Evolutionary conservation across 768 basidiomycete genomes (phyloP), one percentile per base, ranked within the genome.

Genomic region (Suillus subluteus): DNA sequence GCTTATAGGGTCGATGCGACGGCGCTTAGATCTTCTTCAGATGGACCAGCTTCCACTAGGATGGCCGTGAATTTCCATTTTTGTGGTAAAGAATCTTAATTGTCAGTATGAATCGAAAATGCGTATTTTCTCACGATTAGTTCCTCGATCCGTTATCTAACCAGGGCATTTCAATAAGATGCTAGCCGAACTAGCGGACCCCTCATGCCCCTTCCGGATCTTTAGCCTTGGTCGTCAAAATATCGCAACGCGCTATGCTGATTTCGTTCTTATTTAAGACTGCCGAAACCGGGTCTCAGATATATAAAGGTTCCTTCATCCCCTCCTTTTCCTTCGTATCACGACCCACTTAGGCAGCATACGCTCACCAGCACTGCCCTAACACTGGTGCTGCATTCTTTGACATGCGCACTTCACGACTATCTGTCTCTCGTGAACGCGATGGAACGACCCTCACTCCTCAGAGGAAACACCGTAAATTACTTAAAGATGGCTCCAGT

Each of bases 381-480:
- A 21, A 44, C 15, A 16, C 62, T 40, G 18, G 30, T 55, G 54
- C 11, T 21, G 18, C 26, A 18, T 12, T 12, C 4, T 6, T 61
- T 56, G 71, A 41, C 15, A 71, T 78, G 76, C 74, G 73, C 63
- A 67, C 76, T 32, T 62, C 70, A 18, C 68, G 75, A 66, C 40
- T 71, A 5, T 61, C 75, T 35, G 16, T 61, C 59, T 37, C 68
- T 4, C 71, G 73, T 66, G 76, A 77, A 59, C 9, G 68, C 0
- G 76, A 77, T 26, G 0, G 58, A 11, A 77, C 72, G 58, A 74
- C 72, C 48, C 76, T 76, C 67, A 94, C 91, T 1, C 91, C 92
- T 23, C 89, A 90, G 75, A 84, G 92, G 65, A 93, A 93, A 70
- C 92, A 94, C 79, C 84, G 90, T 72, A 94, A 94, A 77, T 89